These are phyloP conservation scores for Picochlorum sp. DNA, from an alignment of 139 green algal genomes.

Conservation along the genomic window DNA sequence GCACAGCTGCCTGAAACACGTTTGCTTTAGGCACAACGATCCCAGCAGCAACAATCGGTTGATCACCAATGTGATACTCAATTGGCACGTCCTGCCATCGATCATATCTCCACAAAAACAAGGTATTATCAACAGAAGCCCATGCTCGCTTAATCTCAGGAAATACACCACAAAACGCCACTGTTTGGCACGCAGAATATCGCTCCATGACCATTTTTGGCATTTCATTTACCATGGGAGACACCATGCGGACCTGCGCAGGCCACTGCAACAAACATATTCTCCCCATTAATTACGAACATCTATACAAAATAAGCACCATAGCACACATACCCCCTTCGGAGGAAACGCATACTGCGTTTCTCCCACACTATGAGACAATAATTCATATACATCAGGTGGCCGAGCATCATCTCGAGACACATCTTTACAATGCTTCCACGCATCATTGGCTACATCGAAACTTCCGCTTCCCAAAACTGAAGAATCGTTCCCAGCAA, in stretches of 20 bases:
- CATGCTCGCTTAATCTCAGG: conserved; percentile 73
- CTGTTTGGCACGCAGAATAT: conserved; percentile 63
- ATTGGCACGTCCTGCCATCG: conserved; percentile 65
- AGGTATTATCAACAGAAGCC: conserved; percentile 82
- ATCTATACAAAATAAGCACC: background rate
- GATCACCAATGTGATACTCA: conserved; percentile 83
- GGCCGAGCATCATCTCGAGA: conserved; percentile 25
- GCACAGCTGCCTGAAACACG: conserved; percentile 84
- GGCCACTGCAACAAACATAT: conserved; percentile 58
- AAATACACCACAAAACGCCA: conserved; percentile 87
- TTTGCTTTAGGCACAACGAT: conserved; percentile 55
- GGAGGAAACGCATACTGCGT: conserved; percentile 62
- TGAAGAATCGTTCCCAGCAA: background rate
- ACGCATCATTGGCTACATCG: conserved; percentile 31
- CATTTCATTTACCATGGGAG: conserved; percentile 52
- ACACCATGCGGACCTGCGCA: conserved; percentile 47
- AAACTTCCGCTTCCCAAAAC: background rate
- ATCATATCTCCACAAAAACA: conserved; percentile 90
- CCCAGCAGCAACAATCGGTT: conserved; percentile 81
- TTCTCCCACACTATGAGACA: conserved; percentile 46
- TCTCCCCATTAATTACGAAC: background rate
- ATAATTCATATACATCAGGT: conserved; percentile 56
- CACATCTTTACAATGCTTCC: conserved; percentile 46
- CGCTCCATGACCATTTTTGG: conserved; percentile 73
- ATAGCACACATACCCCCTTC: conserved; percentile 40